A percentile compares a stretch with the other conserved stretches of the same genome.
phyloP scores from a whole-genome alignment of 2,329 filamentous ascomycete genomes.

The Fusarium annulatum region DNA sequence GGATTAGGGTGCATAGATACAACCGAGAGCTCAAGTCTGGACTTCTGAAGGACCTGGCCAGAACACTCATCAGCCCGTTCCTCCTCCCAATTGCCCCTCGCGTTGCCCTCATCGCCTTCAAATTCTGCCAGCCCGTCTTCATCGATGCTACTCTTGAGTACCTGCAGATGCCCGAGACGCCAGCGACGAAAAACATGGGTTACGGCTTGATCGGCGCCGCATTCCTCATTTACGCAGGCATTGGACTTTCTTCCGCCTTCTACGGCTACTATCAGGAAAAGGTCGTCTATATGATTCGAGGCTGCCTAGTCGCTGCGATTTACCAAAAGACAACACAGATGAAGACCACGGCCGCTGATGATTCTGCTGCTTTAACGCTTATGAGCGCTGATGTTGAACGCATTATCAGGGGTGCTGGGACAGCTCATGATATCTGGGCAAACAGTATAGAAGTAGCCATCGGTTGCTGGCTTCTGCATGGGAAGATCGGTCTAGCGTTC shows the following conservation, averaged over 20 bases:
- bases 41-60: conserved; percentile 45
- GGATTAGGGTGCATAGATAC: conserved; percentile 42
- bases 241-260: conserved; percentile 54
- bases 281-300: conserved; percentile 48
- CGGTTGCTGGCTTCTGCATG: conserved; percentile 59
- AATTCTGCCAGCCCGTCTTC: conserved; percentile 57
- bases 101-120: conserved; percentile 53
- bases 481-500: conserved; percentile 60
- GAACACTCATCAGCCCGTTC: conserved; percentile 48
- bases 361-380: conserved; percentile 57
- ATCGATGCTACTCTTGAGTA: conserved; percentile 53
- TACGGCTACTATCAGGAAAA: conserved; percentile 55
- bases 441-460: conserved; percentile 56
- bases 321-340: conserved; percentile 50
- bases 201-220: conserved; percentile 58
- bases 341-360: conserved; percentile 48
- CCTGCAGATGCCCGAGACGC: conserved; percentile 42
- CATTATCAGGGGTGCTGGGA: conserved; percentile 49
- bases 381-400: conserved; percentile 62
- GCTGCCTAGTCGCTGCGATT: conserved; percentile 48
- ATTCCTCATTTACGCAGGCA: conserved; percentile 53
- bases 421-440: conserved; percentile 56
- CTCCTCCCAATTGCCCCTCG: conserved; percentile 52
- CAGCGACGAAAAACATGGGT: conserved; percentile 42
- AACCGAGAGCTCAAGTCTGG: conserved; percentile 42